Base-by-base conservation (phyloP, 257 asterid genomes). In the Rauvolfia tetraphylla region DNA sequence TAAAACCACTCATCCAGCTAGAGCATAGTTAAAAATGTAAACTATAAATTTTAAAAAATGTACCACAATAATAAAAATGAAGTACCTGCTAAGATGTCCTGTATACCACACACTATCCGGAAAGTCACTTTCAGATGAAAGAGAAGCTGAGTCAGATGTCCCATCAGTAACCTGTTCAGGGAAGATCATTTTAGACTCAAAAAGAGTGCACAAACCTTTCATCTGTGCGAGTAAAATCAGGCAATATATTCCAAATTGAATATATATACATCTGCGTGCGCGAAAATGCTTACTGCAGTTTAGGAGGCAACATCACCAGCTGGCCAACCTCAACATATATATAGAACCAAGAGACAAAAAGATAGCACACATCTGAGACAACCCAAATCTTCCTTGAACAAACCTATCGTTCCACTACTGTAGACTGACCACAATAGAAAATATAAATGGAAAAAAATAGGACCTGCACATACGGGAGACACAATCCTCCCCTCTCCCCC, bases 61-160 rank as follows among this genome's bases (percentile, higher is more conserved):
- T 22, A 27, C 34, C 62, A 65, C 41, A 76, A 66, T 49, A 62
- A 72, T 74, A 72, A 36, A 68, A 70, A 62, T 59, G 44, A 73
- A 77, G 78, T 84, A 93, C 98, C 98, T 86, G 90, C 75, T 85
- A 71, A 79, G 81, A 67, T 75, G 77, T 79, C 93, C 89, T 49
- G 83, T 54, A 78, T 68, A 77, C 92, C 86, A 84, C 20, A 82
- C 76, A 85, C 78, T 89, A 72, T 89, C 90, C 25, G 77, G 87
- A 75, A 79, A 76, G 44, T 87, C 91, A 38, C 79, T 78, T 80
- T 84, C 86, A 31, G 96, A 86, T 74, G 92, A 86, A 76, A 58
- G 84, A 85, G 88, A 86, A 77, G 89, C 75, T 80, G 97, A 83
- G 79, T 79, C 89, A 46, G 86, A 84, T 59, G 84, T 75, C 86